A percentile compares a stretch with the other conserved stretches of the same genome.
phyloP scores from a whole-genome alignment of 192 early-diverging fungal species.

The Geosiphon pyriformis region DNA sequence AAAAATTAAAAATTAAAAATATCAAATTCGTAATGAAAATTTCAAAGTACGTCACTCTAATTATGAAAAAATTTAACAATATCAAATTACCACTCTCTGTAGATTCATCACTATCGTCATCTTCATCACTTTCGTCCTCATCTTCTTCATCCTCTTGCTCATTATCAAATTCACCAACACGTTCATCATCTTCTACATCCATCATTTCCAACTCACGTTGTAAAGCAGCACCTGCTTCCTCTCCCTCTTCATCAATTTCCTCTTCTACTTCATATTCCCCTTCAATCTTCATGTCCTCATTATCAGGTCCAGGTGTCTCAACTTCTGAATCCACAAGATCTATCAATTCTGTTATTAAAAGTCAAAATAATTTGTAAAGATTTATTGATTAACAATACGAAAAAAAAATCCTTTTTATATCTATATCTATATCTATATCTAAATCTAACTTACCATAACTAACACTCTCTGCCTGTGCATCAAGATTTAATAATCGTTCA shows the following conservation, averaged over 20 bases:
- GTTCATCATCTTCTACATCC: constrained; percentile 19
- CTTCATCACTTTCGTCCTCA: constrained; percentile 37
- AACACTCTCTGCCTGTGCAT: constrained; percentile 68
- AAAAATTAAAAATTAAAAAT: not conserved
- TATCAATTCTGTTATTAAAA: constrained; percentile 30
- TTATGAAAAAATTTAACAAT: too few relatives aligned
- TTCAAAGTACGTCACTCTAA: too few relatives aligned
- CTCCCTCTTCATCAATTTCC: constrained; percentile 37
- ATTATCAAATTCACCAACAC: not conserved
- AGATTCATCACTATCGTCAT: constrained; percentile 37
- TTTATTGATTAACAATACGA: constrained; percentile 23
- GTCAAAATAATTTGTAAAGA: constrained; percentile 27
- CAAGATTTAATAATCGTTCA: constrained; percentile 67
- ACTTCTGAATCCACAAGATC: constrained; percentile 31
- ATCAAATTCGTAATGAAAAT: not conserved
- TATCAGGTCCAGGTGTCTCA: constrained; percentile 38
- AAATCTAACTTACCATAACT: constrained; percentile 61
- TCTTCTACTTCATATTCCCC: constrained; percentile 39
- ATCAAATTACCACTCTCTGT: constrained; percentile 17
- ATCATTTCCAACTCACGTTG: constrained; percentile 14
- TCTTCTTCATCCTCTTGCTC: constrained; percentile 19
- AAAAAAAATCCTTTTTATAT: constrained; percentile 11
- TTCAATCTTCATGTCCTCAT: constrained; percentile 35
- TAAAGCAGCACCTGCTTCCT: constrained; percentile 32
- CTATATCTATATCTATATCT: too few relatives aligned